Percentiles rank a stretch among this genome's conserved stretches.
These are phyloP conservation scores for Starmerella apicola DNA, from an alignment of 805 yeast species.

Conservation along the genomic window DNA sequence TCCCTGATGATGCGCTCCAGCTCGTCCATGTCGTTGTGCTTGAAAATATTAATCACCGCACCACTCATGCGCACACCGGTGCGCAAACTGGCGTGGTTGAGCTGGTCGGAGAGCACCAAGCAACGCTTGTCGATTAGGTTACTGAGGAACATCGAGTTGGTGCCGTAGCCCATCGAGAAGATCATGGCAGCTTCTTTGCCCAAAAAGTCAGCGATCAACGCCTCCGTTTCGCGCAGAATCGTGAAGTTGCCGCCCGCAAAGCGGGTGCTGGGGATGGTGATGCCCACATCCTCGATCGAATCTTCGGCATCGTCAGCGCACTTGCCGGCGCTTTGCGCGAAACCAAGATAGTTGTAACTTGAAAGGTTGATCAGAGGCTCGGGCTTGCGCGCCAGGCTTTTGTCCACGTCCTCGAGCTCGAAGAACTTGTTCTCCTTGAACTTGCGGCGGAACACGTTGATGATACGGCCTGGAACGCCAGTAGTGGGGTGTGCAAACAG, in stretches of 20 bases:
- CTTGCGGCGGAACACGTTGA: conserved; percentile 66
- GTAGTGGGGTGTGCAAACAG: conserved; percentile 93
- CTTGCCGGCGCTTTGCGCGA: conserved; percentile 86
- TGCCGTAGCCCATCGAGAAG: conserved; percentile 91
- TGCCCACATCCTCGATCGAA: conserved; percentile 55
- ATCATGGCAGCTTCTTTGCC: conserved; percentile 83
- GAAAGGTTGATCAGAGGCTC: conserved; percentile 73
- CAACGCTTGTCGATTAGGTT: conserved; percentile 77
- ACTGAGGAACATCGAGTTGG: conserved; percentile 79
- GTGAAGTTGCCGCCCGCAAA: conserved; percentile 62
- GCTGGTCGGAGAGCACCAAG: conserved; percentile 82
- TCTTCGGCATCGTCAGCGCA: conserved; percentile 72
- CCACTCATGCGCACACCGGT: conserved; percentile 90
- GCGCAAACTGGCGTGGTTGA: conserved; percentile 91
- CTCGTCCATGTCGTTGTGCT: conserved; percentile 78
- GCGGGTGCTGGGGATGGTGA: conserved; percentile 70
- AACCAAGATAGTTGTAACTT: conserved; percentile 89
- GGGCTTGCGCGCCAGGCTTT: conserved; percentile 56
- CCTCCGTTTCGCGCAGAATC: conserved; percentile 63
- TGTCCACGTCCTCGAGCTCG: conserved; percentile 34
- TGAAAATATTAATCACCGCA: conserved; percentile 81
- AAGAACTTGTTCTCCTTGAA: conserved; percentile 48
- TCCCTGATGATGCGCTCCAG: conserved; percentile 69
- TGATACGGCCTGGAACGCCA: conserved; percentile 92
- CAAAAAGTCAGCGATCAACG: conserved; percentile 65